Evolutionary conservation across 2,329 filamentous ascomycete species (phyloP).

Genomic region (Neurospora sp.): DNA sequence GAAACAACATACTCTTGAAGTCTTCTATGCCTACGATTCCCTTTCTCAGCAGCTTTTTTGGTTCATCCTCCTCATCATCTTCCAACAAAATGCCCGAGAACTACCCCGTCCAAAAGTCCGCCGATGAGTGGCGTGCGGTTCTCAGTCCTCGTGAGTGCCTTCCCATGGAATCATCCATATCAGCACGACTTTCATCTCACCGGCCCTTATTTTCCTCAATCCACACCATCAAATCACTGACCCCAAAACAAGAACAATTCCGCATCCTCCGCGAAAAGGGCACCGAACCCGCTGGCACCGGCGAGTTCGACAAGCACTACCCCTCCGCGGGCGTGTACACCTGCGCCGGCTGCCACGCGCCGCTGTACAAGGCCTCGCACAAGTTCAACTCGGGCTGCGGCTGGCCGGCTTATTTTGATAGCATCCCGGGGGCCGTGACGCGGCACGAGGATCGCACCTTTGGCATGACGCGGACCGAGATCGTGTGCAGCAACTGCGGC

Average conservation of each 20-base stretch:
- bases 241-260: conserved; percentile 69
- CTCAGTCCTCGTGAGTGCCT: conserved; percentile 45
- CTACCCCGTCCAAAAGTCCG: conserved; percentile 69
- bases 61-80: conserved; percentile 39
- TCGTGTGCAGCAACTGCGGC: conserved; percentile 88
- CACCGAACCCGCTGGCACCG: conserved; percentile 71
- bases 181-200: background rate
- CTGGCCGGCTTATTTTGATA: conserved; percentile 98
- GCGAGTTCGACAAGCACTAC: conserved; percentile 81
- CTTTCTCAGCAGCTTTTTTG: conserved; percentile 68
- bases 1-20: conserved; percentile 2
- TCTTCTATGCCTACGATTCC: conserved; percentile 67
- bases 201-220: background rate
- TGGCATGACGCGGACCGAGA: conserved; percentile 84
- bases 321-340: conserved; percentile 68
- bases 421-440: conserved; percentile 79
- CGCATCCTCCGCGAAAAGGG: conserved; percentile 85
- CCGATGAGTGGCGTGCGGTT: conserved; percentile 83
- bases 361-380: conserved; percentile 84
- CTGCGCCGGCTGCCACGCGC: conserved; percentile 77
- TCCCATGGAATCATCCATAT: background rate
- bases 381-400: conserved; percentile 97
- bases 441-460: conserved; percentile 66
- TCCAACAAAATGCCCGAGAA: conserved; percentile 47
- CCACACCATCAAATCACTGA: background rate